Conservation (phyloP, 2,329 filamentous ascomycete genomes). For the Hypomyces rosellus region DNA sequence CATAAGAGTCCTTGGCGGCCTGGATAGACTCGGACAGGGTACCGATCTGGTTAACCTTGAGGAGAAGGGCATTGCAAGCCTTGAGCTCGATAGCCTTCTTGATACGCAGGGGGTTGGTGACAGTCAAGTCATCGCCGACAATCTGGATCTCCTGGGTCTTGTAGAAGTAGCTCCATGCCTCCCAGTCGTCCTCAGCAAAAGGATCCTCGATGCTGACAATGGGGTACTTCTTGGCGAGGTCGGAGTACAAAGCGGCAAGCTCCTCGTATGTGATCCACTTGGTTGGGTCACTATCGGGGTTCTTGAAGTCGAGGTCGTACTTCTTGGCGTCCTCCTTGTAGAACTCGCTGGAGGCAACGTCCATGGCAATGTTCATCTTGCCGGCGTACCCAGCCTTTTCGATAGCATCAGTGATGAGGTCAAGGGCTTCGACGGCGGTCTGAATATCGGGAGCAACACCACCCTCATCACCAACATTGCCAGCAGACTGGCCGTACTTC, state of each 20-base stretch:
- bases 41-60: constrained; percentile 99
- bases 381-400: constrained; percentile 93
- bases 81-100: constrained; percentile 99
- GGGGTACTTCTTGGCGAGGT: constrained; percentile 88
- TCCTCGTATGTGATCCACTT: constrained; percentile 99
- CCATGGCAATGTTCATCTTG: constrained; percentile 97
- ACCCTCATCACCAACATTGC: constrained; percentile 99
- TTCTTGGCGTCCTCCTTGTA: constrained; percentile 98
- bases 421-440: constrained; percentile 91
- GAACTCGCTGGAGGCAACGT: constrained; percentile 98
- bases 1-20: constrained; percentile 97
- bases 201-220: constrained; percentile 99
- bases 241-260: constrained; percentile 85
- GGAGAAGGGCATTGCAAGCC: constrained; percentile 94
- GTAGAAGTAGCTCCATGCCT: constrained; percentile 99
- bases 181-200: constrained; percentile 99
- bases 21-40: constrained; percentile 98
- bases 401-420: constrained; percentile 91
- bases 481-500: constrained; percentile 98
- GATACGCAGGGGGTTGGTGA: constrained; percentile 98
- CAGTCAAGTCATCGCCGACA: constrained; percentile 95
- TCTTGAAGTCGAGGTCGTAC: constrained; percentile 99
- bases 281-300: constrained; percentile 88
- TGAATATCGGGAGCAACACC: constrained; percentile 99
- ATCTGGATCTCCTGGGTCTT: constrained; percentile 98